Base-by-base conservation (phyloP, 73 alveolate genomes). In the Paramecium caudatum region DNA sequence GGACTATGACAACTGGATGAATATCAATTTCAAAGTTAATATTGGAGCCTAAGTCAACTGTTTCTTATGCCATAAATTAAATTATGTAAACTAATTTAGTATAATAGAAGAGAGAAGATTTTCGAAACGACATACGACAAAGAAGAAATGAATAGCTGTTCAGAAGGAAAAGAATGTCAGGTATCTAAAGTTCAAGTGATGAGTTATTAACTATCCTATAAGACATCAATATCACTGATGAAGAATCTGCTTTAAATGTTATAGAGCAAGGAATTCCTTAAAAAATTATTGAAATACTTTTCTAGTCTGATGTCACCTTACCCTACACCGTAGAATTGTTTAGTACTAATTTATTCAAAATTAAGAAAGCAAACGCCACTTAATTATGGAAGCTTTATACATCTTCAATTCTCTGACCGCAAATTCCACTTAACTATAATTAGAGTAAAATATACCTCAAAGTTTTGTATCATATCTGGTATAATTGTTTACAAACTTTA, bases 21-120 rank as follows among this genome's bases (percentile, higher is more conserved):
- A 74, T 43, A 39, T 74, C 55, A 39, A 74, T 37, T 74, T 74
- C 88, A 41, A 74, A 74, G 39, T 45, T 45, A 15, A 74, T 41
- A 45, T 74, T 74, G 45, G 19, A 74, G 16, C 88, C 49, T 25
- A 74, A 39, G 43, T 74, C 88, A 39, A 74, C 65, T 19, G 68
- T 74, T 45, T 74, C 88, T 36, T 74, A n/a, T 74, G 88, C 88
- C 88, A 74, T 74, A 39, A 74, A 74, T 74, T 65, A 65, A 65
- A 65, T 33, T 65, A 65, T 55, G 23, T 55, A 27, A 55, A 27
- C 46, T 27, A 55, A 55, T 55, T 27, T 55, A 55, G 30, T 55
- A 55, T 55, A 9, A 23, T 55, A 55, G 80, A 55, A 55, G 80
- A 55, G 80, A 23, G 80, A 55, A 23, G 80, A 55, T 17, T 55